Evolutionary conservation across 192 early-diverging fungal genomes (phyloP).

Genomic region (Backusella tarrabulga): DNA sequence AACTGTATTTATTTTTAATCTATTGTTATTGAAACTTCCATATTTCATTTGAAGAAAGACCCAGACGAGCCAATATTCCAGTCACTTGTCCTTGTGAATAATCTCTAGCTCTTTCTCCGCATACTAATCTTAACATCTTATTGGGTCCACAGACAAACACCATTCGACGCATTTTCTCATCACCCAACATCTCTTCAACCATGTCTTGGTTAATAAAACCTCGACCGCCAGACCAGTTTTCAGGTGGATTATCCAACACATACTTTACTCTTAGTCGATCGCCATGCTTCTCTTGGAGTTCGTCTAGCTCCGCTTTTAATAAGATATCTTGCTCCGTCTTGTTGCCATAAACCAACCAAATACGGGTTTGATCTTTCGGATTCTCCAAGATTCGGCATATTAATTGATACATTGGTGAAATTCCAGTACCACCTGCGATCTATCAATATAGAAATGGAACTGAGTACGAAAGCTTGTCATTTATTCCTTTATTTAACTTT

Average conservation of each 20-base stretch:
- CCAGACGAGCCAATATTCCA: conserved; percentile 52
- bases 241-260: conserved; percentile 41
- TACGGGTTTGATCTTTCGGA: conserved; percentile 39
- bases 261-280: conserved; percentile 49
- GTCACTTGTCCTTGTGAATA: conserved; percentile 55
- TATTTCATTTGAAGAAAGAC: conserved; percentile 49
- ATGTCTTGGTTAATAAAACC: conserved; percentile 34
- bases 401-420: conserved; percentile 69
- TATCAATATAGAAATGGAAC: conserved; percentile 15
- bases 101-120: conserved; percentile 49
- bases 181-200: conserved; percentile 35
- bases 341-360: conserved; percentile 52
- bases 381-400: conserved; percentile 49
- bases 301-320: conserved; percentile 52
- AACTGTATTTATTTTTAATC: conserved; percentile 9
- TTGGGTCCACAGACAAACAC: conserved; percentile 69
- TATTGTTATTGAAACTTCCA: conserved; percentile 58
- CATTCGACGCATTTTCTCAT: conserved; percentile 27
- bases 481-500: conserved; percentile 13
- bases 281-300: conserved; percentile 37
- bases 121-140: conserved; percentile 56
- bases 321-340: conserved; percentile 50
- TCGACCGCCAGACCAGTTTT: conserved; percentile 32
- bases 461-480: background rate
- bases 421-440: conserved; percentile 82